A percentile compares a stretch with the other conserved stretches of the same genome.
phyloP scores from a whole-genome alignment of 495 filamentous ascomycete genomes.

The Jackrogersella multiformis region DNA sequence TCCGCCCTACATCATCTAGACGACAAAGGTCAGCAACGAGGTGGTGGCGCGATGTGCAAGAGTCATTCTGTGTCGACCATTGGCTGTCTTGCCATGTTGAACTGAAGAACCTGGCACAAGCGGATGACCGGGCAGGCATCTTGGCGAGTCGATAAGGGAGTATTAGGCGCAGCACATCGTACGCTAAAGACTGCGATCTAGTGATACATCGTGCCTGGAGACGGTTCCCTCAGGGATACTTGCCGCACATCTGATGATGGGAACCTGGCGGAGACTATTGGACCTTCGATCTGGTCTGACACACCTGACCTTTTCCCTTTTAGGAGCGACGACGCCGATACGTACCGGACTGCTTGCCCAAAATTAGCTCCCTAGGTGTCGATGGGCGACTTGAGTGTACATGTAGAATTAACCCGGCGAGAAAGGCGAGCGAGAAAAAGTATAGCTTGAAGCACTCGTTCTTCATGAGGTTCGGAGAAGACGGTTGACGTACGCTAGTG shows the following conservation, averaged over 20 bases:
- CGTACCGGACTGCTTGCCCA: constrained; percentile 27
- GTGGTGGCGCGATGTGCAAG: constrained; percentile 38
- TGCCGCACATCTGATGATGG: constrained; percentile 43
- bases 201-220: constrained; percentile 41
- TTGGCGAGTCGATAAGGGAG: constrained; percentile 45
- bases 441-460: constrained; percentile 17
- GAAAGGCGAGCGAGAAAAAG: constrained; percentile 15
- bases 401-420: constrained; percentile 19
- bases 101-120: constrained; percentile 39
- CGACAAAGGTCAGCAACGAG: constrained; percentile 39
- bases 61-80: constrained; percentile 39
- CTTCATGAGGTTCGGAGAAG: constrained; percentile 29
- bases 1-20: constrained; percentile 41
- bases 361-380: constrained; percentile 22
- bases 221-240: constrained; percentile 45
- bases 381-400: constrained; percentile 15
- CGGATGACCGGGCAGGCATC: constrained; percentile 41
- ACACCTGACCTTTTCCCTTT: constrained; percentile 43
- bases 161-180: constrained; percentile 39
- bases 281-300: constrained; percentile 42
- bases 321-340: constrained; percentile 38
- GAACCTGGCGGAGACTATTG: constrained; percentile 36
- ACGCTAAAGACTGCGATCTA: constrained; percentile 43
- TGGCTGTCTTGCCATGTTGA: constrained; percentile 35
- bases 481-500: constrained; percentile 35